Evolutionary conservation across 2,329 filamentous ascomycete genomes (phyloP).

Genomic region (Elsinoe perseae): DNA sequence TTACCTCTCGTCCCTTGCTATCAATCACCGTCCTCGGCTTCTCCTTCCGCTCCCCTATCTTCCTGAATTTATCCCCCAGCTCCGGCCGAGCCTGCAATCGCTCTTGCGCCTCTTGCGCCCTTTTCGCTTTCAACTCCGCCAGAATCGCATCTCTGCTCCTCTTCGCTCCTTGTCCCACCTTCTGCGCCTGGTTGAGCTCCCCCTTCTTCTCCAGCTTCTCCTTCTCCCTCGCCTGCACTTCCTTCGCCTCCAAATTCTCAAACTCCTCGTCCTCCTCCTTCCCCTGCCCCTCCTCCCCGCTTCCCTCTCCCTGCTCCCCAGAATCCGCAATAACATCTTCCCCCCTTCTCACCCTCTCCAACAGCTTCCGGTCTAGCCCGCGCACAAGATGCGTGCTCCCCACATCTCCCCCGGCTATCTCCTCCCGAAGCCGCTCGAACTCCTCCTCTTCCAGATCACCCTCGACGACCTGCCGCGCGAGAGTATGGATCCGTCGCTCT

Average conservation of each 20-base stretch:
- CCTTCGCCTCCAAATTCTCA: conserved; percentile 53
- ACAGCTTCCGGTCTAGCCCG: conserved; percentile 76
- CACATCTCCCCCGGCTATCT: conserved; percentile 76
- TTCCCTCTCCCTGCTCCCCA: conserved; percentile 29
- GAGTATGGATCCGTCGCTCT: conserved; percentile 61
- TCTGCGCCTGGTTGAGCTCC: conserved; percentile 31
- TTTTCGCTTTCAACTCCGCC: conserved; percentile 50
- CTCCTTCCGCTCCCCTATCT: conserved; percentile 42
- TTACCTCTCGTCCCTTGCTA: conserved; percentile 48
- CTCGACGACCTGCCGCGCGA: conserved; percentile 75
- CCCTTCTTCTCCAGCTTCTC: conserved; percentile 37
- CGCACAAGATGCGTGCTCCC: conserved; percentile 81
- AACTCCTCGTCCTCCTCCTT: conserved; percentile 39
- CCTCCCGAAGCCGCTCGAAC: conserved; percentile 64
- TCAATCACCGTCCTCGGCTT: conserved; percentile 51
- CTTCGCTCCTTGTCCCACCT: conserved; percentile 39
- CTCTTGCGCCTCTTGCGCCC: conserved; percentile 38
- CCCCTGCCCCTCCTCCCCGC: conserved; percentile 35
- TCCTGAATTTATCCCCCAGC: conserved; percentile 50
- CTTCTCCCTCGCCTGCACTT: conserved; percentile 58
- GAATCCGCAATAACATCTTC: conserved; percentile 45
- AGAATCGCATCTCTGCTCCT: conserved; percentile 53
- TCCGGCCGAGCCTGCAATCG: conserved; percentile 40
- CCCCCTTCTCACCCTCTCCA: conserved; percentile 60
- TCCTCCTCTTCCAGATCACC: conserved; percentile 74